Evolutionary conservation across 352 stramenopile species (phyloP), one percentile per base, ranked within the genome.

Genomic region (Globisporangium camurandrum): DNA sequence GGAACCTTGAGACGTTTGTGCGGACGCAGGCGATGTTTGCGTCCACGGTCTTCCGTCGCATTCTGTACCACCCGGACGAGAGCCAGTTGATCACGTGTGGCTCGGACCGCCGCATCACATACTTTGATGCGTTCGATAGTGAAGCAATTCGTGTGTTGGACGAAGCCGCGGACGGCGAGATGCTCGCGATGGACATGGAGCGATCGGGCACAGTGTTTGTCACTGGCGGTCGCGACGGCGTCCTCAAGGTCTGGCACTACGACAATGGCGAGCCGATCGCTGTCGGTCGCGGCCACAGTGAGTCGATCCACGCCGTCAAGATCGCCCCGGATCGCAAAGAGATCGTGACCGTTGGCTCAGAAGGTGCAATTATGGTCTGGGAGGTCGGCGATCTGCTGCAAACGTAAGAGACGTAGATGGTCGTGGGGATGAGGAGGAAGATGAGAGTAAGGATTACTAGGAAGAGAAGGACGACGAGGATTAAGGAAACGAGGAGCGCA

Each of bases 231-330:
- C 86, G 80, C 45, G 94, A 98, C 61, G 88, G 84, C 4, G 67
- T 93, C 41, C 66, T 99, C 24, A 98, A 95, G 61, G 69, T 98
- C 24, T 99, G 94, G 90, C 75, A 97, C 64, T 98, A 98, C 66
- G 95, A 98, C 69, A 95, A 98, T 58, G 95, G 95, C 38, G 75
- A 97, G 57, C 73, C 83, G 4, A 66, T 96, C 6, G 76, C 66
- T 1, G 76, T 88, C 36, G 95, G 93, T 20, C 75, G 88, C 26
- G 95, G 94, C 24, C 95, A 99, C 67, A 97, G 83, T 56, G 94
- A 96, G 39, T 72, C 70, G n/a, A 95, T 98, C 48, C 87, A 94
- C 45, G 82, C 84, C 19, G 87, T 98, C 31, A 91, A 88, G 49
- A 92, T 98, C 46, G 95, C 84, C 19, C 94, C 95, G 8, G 93